Base-by-base conservation (phyloP, 2,329 filamentous ascomycete genomes). In the Cladosporium sp. region DNA sequence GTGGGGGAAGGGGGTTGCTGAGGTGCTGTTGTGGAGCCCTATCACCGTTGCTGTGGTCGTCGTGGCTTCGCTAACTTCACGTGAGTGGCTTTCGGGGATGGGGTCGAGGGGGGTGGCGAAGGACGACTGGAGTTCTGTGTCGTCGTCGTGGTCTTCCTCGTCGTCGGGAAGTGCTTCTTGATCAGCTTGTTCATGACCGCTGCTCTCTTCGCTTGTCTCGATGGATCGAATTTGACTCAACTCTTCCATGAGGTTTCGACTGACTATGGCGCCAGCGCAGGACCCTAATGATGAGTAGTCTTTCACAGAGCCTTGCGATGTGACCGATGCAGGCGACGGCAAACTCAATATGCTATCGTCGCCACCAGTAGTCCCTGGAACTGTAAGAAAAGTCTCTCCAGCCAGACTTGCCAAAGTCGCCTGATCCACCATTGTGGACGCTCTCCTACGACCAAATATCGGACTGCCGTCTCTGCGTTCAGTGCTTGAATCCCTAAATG, bases 231-330 rank as follows among this genome's bases (percentile, higher is more conserved):
- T 40, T 22, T 36, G 45, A 17, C 43, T 45, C 13, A 68, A 51
- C 54, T 68, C 66, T 36, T 68, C 65, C 55, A 68, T 61, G 4
- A 68, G 55, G 43, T 66, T 68, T 29, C 64, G 59, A 19, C 64
- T 50, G 37, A 48, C 38, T 3, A 39, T 29, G 15, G 47, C 41
- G 2, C 47, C 47, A 17, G 40, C 19, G 19, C 45, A 48, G 8
- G 45, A 41, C 4, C 45, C 45, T 3, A 48, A 5, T n/a, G 45
- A 48, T 4, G 45, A 34, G 19, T 22, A 48, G 17, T 48, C 37
- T 7, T 40, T 40, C 3, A 48, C 37, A 2, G 37, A 48, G 17
- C 19, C 12, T n/a, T 43, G 47, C 27, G 39, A 43, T 13, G n/a
- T 22, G 9, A 9, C 24, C 4, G 47, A 50, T 19, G 18, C 40